Evolutionary conservation across 257 asterid genomes (phyloP).

Genomic region (Striga asiatica): DNA sequence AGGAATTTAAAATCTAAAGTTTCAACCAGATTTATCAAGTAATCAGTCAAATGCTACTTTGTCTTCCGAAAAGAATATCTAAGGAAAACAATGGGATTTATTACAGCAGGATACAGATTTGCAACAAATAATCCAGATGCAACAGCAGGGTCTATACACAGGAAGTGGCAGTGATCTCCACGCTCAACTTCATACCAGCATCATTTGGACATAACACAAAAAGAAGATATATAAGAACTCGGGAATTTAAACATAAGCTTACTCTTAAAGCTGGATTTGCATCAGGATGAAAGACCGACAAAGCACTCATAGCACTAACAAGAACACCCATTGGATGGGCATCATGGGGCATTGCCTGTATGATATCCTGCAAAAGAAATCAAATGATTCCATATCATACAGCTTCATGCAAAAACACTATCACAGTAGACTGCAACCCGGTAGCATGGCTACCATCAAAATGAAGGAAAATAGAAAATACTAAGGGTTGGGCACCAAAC

Average conservation of each 20-base stretch:
- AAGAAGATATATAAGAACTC: slow-evolving; percentile 5
- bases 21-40: background rate
- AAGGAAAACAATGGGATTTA: background rate
- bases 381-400: slow-evolving; percentile 20
- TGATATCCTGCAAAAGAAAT: slow-evolving; percentile 70
- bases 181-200: background rate
- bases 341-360: slow-evolving; percentile 98
- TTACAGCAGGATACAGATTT: background rate
- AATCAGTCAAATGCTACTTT: background rate
- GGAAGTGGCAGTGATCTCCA: background rate
- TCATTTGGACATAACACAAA: background rate
- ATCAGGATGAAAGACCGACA: slow-evolving; percentile 96
- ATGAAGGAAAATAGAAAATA: background rate
- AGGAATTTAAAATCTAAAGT: slow-evolving; percentile 5
- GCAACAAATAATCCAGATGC: background rate
- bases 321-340: slow-evolving; percentile 99
- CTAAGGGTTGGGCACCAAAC: background rate
- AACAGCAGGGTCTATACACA: slow-evolving; percentile 3
- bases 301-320: slow-evolving; percentile 94
- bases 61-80: background rate
- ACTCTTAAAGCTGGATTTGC: slow-evolving; percentile 99
- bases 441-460: background rate
- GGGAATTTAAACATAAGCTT: slow-evolving; percentile 19
- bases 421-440: background rate
- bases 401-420: background rate